A percentile compares a stretch with the other conserved stretches of the same genome.
phyloP scores from a whole-genome alignment of 192 early-diverging fungal genomes.

The Podila verticillata region DNA sequence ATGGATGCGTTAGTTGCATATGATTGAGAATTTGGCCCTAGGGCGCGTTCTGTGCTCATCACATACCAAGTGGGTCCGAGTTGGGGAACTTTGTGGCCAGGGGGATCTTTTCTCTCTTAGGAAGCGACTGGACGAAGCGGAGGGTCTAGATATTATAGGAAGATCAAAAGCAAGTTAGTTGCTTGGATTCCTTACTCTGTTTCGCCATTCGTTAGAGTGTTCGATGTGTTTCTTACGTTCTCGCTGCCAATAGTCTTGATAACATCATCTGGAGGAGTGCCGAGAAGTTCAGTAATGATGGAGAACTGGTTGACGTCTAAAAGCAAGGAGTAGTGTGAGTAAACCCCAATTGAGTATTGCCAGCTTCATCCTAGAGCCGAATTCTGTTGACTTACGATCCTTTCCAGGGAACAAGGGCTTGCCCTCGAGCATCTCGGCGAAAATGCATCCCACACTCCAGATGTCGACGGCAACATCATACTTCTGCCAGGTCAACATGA shows the following conservation, averaged over 20 bases:
- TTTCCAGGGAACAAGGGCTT: slow-evolving; percentile 95
- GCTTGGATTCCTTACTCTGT: no score
- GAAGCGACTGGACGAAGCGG: slow-evolving; percentile 89
- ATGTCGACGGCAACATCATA: slow-evolving; percentile 97
- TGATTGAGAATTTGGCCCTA: no score
- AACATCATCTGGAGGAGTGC: slow-evolving; percentile 89
- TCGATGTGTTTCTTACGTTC: background rate
- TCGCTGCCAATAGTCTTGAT: slow-evolving; percentile 53
- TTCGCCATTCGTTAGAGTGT: no score
- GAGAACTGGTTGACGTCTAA: slow-evolving; percentile 70
- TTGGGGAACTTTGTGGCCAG: slow-evolving; percentile 84
- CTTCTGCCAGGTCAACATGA: slow-evolving; percentile 98
- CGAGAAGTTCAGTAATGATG: slow-evolving; percentile 79
- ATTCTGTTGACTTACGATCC: slow-evolving; percentile 76
- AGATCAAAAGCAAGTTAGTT: no score
- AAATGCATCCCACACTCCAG: slow-evolving; percentile 95
- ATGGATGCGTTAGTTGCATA: no score
- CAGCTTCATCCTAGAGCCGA: no score
- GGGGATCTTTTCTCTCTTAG: slow-evolving; percentile 80
- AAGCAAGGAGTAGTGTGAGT: background rate
- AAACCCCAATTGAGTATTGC: no score
- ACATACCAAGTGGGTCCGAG: slow-evolving; percentile 73
- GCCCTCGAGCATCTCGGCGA: slow-evolving; percentile 95
- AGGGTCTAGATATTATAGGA: background rate
- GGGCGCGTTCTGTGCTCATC: background rate